Conservation (phyloP, 495 filamentous ascomycete species). For the Penicillium paxilli region DNA sequence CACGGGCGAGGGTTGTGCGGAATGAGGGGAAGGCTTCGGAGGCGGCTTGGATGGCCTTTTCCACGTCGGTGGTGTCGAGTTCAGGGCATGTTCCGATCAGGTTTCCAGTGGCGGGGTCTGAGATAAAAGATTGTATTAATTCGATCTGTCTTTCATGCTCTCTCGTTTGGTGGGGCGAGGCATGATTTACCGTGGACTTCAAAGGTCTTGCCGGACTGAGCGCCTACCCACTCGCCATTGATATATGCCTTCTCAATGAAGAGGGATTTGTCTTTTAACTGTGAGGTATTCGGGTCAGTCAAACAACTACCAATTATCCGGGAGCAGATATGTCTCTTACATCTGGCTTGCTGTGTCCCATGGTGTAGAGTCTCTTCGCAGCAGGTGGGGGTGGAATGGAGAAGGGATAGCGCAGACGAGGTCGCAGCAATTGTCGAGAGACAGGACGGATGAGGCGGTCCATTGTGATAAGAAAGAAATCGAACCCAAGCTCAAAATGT, state of each 20-base stretch:
- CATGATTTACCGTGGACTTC: conserved; percentile 62
- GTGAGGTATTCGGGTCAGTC: background rate
- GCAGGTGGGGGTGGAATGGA: conserved; percentile 33
- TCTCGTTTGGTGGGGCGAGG: background rate
- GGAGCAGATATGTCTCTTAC: conserved; percentile 22
- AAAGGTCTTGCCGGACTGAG: conserved; percentile 77
- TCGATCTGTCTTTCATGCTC: background rate
- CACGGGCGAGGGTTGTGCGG: conserved; percentile 71
- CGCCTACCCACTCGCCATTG: conserved; percentile 80
- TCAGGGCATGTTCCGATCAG: conserved; percentile 83
- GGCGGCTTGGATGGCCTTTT: conserved; percentile 76
- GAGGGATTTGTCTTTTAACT: conserved; percentile 82
- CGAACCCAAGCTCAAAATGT: too few species aligned
- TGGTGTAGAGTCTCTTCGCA: conserved; percentile 42
- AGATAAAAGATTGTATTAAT: conserved; percentile 2
- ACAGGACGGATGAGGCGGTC: conserved; percentile 41
- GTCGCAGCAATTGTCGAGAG: conserved; percentile 38
- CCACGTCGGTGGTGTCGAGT: conserved; percentile 70
- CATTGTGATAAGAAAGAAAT: conserved; percentile 26
- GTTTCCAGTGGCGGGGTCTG: conserved; percentile 79
- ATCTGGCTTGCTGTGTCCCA: conserved; percentile 42
- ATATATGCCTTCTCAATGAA: conserved; percentile 82
- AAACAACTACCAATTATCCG: background rate
- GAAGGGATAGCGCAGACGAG: conserved; percentile 41
- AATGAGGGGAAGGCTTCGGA: conserved; percentile 74